phyloP scores from a whole-genome alignment of 192 early-diverging fungal genomes.

The Rhizoclosmatium globosum region DNA sequence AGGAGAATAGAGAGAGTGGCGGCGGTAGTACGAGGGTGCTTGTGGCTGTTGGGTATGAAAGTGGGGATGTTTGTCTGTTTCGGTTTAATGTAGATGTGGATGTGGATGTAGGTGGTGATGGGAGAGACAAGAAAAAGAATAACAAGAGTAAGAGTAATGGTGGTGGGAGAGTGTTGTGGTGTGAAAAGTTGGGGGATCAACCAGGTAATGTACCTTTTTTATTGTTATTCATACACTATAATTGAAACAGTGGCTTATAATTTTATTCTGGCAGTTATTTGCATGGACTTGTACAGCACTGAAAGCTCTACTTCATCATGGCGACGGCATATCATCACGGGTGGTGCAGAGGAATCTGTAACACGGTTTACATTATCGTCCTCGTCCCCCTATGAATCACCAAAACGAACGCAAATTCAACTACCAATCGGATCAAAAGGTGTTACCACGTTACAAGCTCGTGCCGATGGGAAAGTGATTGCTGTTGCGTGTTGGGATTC shows the following conservation, averaged over 20 bases:
- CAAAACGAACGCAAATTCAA: background rate
- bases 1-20: too few species aligned
- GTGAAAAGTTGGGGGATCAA: background rate
- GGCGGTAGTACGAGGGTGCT: too few species aligned
- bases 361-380: too few species aligned
- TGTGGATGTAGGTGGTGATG: background rate
- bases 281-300: conserved; percentile 7
- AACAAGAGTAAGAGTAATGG: background rate
- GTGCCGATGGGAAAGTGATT: conserved; percentile 3
- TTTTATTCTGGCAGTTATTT: background rate
- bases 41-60: conserved; percentile 25
- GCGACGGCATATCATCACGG: background rate
- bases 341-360: conserved; percentile 17
- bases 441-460: background rate
- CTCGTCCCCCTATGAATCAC: too few species aligned
- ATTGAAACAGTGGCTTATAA: too few species aligned
- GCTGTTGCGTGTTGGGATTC: conserved; percentile 33
- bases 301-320: too few species aligned
- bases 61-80: conserved; percentile 7
- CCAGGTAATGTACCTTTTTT: conserved; percentile 18
- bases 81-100: too few species aligned
- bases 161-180: conserved; percentile 6
- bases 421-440: conserved; percentile 28
- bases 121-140: background rate
- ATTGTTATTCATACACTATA: conserved; percentile 1